Evolutionary conservation across 768 basidiomycete genomes (phyloP).

Genomic region (Serendipita sp.): DNA sequence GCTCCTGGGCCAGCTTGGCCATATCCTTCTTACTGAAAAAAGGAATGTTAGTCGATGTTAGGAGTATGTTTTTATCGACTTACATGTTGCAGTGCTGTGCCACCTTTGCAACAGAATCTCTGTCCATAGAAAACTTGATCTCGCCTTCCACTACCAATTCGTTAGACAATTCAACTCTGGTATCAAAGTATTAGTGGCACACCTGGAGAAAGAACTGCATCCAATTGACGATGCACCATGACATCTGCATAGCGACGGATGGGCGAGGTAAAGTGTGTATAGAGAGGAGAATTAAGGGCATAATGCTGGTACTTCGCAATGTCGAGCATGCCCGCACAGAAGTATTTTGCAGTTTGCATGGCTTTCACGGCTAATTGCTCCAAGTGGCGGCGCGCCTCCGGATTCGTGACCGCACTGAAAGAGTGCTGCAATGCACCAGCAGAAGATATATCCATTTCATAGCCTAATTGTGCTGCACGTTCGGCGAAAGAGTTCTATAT

Average conservation of each 20-base stretch:
- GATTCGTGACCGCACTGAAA: constrained; percentile 56
- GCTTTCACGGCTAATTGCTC: constrained; percentile 76
- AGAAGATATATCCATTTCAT: constrained; percentile 62
- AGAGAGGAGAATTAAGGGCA: constrained; percentile 75
- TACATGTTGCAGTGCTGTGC: constrained; percentile 98
- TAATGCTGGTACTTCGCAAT: constrained; percentile 96
- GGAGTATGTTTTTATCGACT: constrained; percentile 14
- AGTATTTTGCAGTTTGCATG: constrained; percentile 93
- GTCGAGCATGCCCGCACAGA: constrained; percentile 98
- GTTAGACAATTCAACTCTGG: background rate
- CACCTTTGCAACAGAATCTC: constrained; percentile 92
- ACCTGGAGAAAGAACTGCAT: constrained; percentile 66
- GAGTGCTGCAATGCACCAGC: constrained; percentile 73
- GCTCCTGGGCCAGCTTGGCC: constrained; percentile 83
- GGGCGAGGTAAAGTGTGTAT: constrained; percentile 86
- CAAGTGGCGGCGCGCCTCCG: constrained; percentile 59
- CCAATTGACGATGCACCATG: constrained; percentile 90
- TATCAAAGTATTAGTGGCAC: constrained; percentile 14
- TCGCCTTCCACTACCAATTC: constrained; percentile 31
- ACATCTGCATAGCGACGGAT: constrained; percentile 89
- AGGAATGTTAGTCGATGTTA: background rate
- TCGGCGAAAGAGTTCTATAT: constrained; percentile 55
- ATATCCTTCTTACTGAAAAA: constrained; percentile 69
- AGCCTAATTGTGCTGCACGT: constrained; percentile 70
- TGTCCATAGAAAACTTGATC: constrained; percentile 89